Evolutionary conservation across 1,284 basidiomycete genomes (phyloP), one percentile per base, ranked within the genome.

Genomic region (Heterobasidion occidentale): DNA sequence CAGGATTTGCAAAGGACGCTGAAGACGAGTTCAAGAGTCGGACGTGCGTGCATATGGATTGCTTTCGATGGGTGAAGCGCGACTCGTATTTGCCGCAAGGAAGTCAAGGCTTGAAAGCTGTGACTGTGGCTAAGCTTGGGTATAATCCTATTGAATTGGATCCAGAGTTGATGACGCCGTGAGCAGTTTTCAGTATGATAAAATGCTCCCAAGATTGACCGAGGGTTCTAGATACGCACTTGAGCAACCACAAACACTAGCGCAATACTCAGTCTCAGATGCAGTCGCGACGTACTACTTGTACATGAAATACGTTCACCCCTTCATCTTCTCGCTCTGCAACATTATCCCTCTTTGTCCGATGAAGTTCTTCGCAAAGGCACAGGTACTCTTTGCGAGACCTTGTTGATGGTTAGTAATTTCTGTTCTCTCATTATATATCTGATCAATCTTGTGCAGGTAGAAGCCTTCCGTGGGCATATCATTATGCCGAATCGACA

Each of bases 221-320:
- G 34, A 46, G 2, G 45, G 12, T 36, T 42, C 52, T 61, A 95
- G 94, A 44, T 99, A 99, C 71, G 97, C 97, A 0, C 80, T 93
- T 67, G 97, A 99, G 67, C 94, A 97, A 65, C 97, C 97, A 0
- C 95, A 99, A 68, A 76, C 86, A 1, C 84, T 99, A 11, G 96
- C 97, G 0, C 92, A 96, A 67, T 99, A 99, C 72, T 99, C 97
- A 63, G 97, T 99, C 34, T 99, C 97, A 69, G 97, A 99, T 79
- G 97, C 97, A 1, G 97, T 99, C 5, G 97, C 97, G 20, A 99
- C 97, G 1, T 99, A 99, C 71, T 99, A 99, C 70, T 81, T 99
- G 50, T 99, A 99, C 77, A 99, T 99, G 97, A 99, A 99, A 92
- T 99, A 99, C 68, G 95, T 99, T 11, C 95, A 99, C 67, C 97